These are phyloP conservation scores for Solanum chilense DNA, from an alignment of 257 asterid genomes.

Conservation along the genomic window DNA sequence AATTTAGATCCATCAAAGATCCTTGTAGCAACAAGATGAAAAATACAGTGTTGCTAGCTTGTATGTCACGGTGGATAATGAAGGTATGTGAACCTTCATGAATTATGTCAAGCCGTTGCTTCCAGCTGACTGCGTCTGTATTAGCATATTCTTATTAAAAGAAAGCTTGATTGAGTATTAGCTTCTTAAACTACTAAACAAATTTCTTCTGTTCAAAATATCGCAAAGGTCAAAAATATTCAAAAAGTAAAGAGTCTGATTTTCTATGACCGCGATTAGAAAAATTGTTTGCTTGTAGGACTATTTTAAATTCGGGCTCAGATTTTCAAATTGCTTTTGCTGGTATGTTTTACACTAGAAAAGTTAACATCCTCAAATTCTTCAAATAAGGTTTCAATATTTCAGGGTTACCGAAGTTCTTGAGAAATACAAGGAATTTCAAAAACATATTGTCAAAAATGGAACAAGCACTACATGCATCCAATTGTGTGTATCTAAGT, in stretches of 20 bases:
- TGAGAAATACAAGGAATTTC: neutral
- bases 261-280: neutral
- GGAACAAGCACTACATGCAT: neutral
- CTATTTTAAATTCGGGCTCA: neutral
- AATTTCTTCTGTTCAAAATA: neutral
- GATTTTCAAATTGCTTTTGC: neutral
- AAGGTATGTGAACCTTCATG: constrained; percentile 72
- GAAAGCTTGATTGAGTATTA: constrained; percentile 1
- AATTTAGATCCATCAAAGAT: neutral
- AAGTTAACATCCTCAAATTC: neutral
- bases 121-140: constrained; percentile 54
- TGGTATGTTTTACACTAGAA: neutral
- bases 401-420: neutral
- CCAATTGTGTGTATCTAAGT: neutral
- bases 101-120: constrained; percentile 60
- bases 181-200: neutral
- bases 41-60: constrained; percentile 16
- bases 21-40: neutral
- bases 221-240: neutral
- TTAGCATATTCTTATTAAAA: constrained; percentile 37
- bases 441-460: neutral
- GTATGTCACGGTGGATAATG: constrained; percentile 87
- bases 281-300: neutral
- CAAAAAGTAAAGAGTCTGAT: neutral
- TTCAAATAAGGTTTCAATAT: neutral